Percentiles rank a stretch among this genome's conserved stretches.
phyloP scores from a whole-genome alignment of 371 early-diverging fungal species.

The Antonospora locustae region DNA sequence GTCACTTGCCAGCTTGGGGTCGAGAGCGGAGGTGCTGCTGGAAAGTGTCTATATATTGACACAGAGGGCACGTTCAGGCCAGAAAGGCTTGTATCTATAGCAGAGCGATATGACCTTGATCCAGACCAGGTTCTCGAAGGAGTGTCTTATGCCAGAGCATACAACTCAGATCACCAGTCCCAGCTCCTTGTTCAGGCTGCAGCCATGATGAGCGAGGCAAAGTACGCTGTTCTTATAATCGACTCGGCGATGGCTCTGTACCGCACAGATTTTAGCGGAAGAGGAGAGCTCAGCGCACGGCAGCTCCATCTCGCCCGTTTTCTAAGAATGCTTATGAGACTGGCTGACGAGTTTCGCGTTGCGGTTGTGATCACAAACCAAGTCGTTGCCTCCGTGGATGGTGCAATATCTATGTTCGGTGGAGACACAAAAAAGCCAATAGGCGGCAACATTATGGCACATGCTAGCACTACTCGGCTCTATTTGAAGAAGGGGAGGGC shows the following conservation, averaged over 20 bases:
- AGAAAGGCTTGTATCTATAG: constrained; percentile 69
- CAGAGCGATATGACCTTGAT: constrained; percentile 67
- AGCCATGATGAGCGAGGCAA: constrained; percentile 81
- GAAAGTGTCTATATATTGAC: constrained; percentile 91
- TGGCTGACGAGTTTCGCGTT: constrained; percentile 91
- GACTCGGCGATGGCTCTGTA: constrained; percentile 89
- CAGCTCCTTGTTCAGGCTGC: constrained; percentile 74
- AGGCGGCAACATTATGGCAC: constrained; percentile 93
- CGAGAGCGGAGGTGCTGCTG: constrained; percentile 76
- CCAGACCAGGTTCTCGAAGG: constrained; percentile 77
- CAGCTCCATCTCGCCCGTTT: constrained; percentile 89
- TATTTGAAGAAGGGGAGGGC: constrained; percentile 59
- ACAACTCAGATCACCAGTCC: constrained; percentile 89
- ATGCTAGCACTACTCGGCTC: constrained; percentile 66
- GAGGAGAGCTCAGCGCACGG: constrained; percentile 87
- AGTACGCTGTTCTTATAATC: constrained; percentile 75
- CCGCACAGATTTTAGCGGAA: constrained; percentile 86
- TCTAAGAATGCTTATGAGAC: constrained; percentile 67
- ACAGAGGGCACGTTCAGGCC: constrained; percentile 97
- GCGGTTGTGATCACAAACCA: constrained; percentile 95
- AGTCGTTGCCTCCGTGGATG: constrained; percentile 90
- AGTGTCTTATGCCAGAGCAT: constrained; percentile 83
- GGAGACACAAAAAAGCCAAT: constrained; percentile 90
- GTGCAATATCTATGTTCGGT: constrained; percentile 71
- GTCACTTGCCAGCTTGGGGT: constrained; percentile 82